Evolutionary conservation across 768 basidiomycete species (phyloP), one percentile per base, ranked within the genome.

Genomic region (Tulasnella sp.): DNA sequence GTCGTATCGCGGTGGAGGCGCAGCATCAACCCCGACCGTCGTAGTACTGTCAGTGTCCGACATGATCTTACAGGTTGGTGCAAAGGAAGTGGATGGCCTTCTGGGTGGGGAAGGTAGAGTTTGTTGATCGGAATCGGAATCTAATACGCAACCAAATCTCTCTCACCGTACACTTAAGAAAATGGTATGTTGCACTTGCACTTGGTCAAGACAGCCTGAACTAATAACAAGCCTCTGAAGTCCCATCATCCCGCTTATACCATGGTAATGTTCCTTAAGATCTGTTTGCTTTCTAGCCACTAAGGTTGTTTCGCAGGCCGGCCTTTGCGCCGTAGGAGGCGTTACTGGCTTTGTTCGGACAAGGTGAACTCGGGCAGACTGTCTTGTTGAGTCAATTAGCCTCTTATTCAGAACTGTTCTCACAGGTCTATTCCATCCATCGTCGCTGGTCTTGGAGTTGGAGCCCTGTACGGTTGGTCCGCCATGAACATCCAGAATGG

Each of bases 391-490:
- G 3, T 4, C 26, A 10, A 2, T 2, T 86, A 7, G 15, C 24
- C 3, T 26, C 3, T 23, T 15, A 27, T 32, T 24, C 23, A 43
- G 34, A 26, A 7, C 29, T 88, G 80, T 65, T 86, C 83, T 61
- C 79, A 83, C 23, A 59, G 62, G 4, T 91, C 88, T 30, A 74
- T 91, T 29, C 90, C 89, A 4, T 91, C 90, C 11, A 70, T 92
- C 43, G 80, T 91, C 19, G 89, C 89, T 60, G 89, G 89, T 41
- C 78, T 88, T 51, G 13, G 8, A 8, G 87, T 92, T 48, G 89
- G 88, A 61, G 73, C 80, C 17, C 75, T 89, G 50, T 92, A 86
- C 70, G 75, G 89, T 24, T 90, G 83, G 80, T 84, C 86, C 58
- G 88, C 83, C 38, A 79, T 87, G 62, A 76, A 75, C 67, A 85